These are phyloP conservation scores for Venturia nashicola DNA, from an alignment of 2,329 filamentous ascomycete genomes.

Conservation along the genomic window DNA sequence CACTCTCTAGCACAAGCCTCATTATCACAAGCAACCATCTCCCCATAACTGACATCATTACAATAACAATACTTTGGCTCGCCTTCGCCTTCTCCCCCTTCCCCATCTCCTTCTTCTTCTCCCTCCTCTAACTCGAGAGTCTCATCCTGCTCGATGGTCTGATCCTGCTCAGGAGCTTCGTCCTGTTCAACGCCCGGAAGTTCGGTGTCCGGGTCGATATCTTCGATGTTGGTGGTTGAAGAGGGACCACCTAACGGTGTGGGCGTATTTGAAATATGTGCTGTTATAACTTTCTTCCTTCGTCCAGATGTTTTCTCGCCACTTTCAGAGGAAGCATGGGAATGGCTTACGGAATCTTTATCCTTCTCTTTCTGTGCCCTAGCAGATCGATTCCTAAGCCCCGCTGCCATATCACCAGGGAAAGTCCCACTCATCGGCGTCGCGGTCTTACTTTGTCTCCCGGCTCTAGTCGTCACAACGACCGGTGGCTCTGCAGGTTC, in stretches of 20 bases:
- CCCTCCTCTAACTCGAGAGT: constrained; percentile 21
- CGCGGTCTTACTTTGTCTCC: constrained; percentile 33
- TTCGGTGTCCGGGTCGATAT: constrained; percentile 37
- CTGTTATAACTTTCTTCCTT: constrained; percentile 20
- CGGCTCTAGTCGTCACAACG: constrained; percentile 21
- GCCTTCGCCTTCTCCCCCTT: constrained; percentile 28
- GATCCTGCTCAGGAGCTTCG: constrained; percentile 42
- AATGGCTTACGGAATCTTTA: constrained; percentile 15
- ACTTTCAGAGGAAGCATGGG: constrained; percentile 27
- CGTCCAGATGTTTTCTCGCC: constrained; percentile 20
- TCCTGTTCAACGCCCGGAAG: constrained; percentile 42
- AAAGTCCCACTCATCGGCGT: constrained; percentile 34
- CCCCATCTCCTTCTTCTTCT: constrained; percentile 21
- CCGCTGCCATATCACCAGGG: constrained; percentile 27
- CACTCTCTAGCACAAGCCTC: constrained; percentile 51
- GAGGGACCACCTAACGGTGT: not conserved
- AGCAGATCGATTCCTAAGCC: constrained; percentile 24
- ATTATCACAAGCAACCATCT: constrained; percentile 59
- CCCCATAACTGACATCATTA: constrained; percentile 51
- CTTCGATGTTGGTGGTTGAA: constrained; percentile 15
- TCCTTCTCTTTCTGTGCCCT: constrained; percentile 21
- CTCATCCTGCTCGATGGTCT: constrained; percentile 16
- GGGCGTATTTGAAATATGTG: constrained; percentile 9
- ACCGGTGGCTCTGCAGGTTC: not conserved
- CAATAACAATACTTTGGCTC: constrained; percentile 55